These are phyloP conservation scores for Torulaspora globosa DNA, from an alignment of 1,139 yeast genomes.

Conservation along the genomic window DNA sequence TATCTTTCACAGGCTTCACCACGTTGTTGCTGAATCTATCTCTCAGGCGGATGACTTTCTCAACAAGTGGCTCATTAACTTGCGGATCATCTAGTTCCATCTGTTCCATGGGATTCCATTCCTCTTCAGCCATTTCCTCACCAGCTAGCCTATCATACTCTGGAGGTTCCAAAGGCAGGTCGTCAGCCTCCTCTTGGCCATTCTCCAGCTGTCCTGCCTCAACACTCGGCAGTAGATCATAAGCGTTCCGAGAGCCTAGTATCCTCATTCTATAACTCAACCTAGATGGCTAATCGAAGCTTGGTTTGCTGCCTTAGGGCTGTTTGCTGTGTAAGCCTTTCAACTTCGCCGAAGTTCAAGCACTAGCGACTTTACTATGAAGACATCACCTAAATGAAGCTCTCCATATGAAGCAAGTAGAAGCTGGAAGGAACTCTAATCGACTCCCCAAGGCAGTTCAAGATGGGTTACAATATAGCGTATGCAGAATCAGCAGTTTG, in stretches of 20 bases:
- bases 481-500: conserved; percentile 28
- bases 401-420: neutral
- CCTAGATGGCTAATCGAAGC: neutral
- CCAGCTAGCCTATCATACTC: conserved; percentile 13
- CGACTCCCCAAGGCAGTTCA: neutral
- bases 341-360: neutral
- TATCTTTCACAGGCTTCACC: conserved; percentile 24
- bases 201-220: conserved; percentile 8
- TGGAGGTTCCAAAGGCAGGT: conserved; percentile 21
- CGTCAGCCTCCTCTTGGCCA: conserved; percentile 1
- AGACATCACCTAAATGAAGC: neutral
- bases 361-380: neutral
- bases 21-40: conserved; percentile 18
- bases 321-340: neutral
- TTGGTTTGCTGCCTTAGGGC: neutral
- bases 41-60: conserved; percentile 20
- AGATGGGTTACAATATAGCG: conserved; percentile 43
- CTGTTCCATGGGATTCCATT: conserved; percentile 10
- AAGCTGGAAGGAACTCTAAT: neutral
- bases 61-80: conserved; percentile 4
- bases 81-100: conserved; percentile 20
- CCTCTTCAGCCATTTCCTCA: conserved; percentile 2
- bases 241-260: conserved; percentile 11
- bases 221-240: conserved; percentile 18
- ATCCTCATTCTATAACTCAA: conserved; percentile 7